These are phyloP conservation scores for Crepidotus variabilis DNA, from an alignment of 768 basidiomycete species.

Conservation along the genomic window DNA sequence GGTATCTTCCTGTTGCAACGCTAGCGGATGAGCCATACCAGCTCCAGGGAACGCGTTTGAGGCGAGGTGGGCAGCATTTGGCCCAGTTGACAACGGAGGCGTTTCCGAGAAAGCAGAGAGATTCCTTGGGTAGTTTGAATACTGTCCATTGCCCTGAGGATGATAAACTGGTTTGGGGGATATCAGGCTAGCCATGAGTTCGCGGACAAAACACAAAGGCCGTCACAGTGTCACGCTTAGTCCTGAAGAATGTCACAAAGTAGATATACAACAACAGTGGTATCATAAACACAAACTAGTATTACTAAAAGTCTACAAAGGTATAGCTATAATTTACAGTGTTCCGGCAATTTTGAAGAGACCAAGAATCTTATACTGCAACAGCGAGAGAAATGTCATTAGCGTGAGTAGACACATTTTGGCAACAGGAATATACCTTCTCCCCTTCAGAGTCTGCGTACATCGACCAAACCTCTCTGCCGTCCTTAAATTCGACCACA, in stretches of 20 bases:
- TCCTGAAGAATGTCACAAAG: not conserved
- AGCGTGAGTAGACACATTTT: conserved; percentile 1
- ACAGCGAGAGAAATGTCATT: not conserved
- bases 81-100: conserved; percentile 51
- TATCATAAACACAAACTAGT: not conserved
- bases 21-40: conserved; percentile 11
- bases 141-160: conserved; percentile 48
- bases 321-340: conserved; percentile 21
- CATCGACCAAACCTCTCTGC: conserved; percentile 48
- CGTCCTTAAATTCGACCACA: conserved; percentile 57
- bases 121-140: conserved; percentile 57
- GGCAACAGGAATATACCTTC: conserved; percentile 35
- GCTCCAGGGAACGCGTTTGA: conserved; percentile 13
- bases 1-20: conserved; percentile 43
- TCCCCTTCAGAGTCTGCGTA: conserved; percentile 62
- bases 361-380: conserved; percentile 43
- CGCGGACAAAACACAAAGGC: conserved; percentile 12
- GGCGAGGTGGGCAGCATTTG: conserved; percentile 21
- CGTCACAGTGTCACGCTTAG: not conserved
- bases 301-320: too few species aligned
- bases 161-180: conserved; percentile 62
- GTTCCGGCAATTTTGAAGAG: conserved; percentile 41
- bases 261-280: not conserved
- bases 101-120: conserved; percentile 57
- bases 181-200: conserved; percentile 57